Base-by-base conservation (phyloP, 768 basidiomycete genomes). In the Strobilomyces confusus region DNA sequence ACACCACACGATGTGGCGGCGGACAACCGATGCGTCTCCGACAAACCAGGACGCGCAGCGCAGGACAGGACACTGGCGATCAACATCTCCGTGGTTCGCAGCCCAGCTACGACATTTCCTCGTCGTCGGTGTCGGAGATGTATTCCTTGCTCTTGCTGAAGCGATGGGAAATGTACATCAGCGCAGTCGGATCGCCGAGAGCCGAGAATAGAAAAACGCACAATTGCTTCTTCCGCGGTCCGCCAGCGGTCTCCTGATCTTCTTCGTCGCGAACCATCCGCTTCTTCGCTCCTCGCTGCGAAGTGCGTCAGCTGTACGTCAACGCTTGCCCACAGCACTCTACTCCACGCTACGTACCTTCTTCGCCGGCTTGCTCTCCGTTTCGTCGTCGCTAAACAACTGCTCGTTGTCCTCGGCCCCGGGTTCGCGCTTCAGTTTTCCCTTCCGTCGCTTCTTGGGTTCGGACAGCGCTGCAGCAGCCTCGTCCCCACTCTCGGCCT, bases 61-160 rank as follows among this genome's bases (percentile, higher is more conserved):
- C 40, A 41, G 20, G 20, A 13, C 40, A 19, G 9, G 7, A 12
- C n/a, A n/a, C n/a, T n/a, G 22, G 9, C 29, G 29, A 22, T 1
- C 20, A 12, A 22, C 40, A 41, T 41, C 40, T 41, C 20, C 19
- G 40, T 22, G 40, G 25, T 13, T 33, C 23, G 44, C 51, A 11
- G 17, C 25, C n/a, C 36, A 30, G 42, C 76, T 73, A 86, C 65
- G 79, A 74, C 84, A 86, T 86, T 48, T 68, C 66, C 45, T 89
- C 88, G 26, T 90, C 92, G 65, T 94, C 92, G 3, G 90, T 91
- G 66, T 94, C 91, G 8, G 87, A 87, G 45, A 95, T 81, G 69
- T 84, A 80, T 62, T 86, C 92, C 70, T 91, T 92, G 64, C 89
- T 93, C 77, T 94, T 95, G 65, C 92, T 94, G 47, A 57, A 20